phyloP scores from a whole-genome alignment of 73 alveolate species.

The Uronychia binucleata region DNA sequence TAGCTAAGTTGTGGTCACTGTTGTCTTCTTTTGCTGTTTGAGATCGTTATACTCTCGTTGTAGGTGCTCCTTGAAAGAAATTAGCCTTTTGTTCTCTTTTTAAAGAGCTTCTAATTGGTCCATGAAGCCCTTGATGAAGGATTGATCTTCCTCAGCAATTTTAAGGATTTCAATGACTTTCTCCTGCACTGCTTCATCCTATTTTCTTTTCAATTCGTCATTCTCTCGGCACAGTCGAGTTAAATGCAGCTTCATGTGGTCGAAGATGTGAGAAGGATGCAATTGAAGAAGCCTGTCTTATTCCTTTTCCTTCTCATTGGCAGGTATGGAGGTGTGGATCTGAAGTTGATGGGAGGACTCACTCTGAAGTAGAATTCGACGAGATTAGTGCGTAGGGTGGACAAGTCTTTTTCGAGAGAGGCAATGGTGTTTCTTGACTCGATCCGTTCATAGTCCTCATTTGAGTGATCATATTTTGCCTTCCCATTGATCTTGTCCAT shows the following conservation, averaged over 20 bases:
- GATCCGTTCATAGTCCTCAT: too few relatives aligned
- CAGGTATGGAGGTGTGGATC: background rate
- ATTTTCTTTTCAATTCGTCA: background rate
- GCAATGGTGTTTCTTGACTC: background rate
- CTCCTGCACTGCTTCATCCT: background rate
- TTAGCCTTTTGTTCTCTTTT: background rate
- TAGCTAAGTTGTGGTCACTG: background rate
- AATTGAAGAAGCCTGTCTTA: background rate
- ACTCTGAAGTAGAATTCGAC: background rate
- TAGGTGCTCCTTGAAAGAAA: background rate
- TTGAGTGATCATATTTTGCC: too few relatives aligned
- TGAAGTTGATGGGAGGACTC: background rate
- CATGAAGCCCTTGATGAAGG: background rate
- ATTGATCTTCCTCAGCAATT: background rate
- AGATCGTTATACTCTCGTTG: background rate
- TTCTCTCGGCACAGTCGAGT: background rate
- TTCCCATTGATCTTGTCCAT: too few relatives aligned
- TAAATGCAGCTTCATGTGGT: background rate
- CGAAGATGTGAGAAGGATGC: background rate
- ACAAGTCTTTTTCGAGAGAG: background rate
- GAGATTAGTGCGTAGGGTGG: background rate
- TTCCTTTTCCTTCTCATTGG: background rate
- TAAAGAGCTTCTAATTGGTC: background rate
- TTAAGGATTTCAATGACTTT: background rate
- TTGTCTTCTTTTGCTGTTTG: background rate